phyloP scores from a whole-genome alignment of 2,329 filamentous ascomycete species.

The Dryadomyces quercivorus region DNA sequence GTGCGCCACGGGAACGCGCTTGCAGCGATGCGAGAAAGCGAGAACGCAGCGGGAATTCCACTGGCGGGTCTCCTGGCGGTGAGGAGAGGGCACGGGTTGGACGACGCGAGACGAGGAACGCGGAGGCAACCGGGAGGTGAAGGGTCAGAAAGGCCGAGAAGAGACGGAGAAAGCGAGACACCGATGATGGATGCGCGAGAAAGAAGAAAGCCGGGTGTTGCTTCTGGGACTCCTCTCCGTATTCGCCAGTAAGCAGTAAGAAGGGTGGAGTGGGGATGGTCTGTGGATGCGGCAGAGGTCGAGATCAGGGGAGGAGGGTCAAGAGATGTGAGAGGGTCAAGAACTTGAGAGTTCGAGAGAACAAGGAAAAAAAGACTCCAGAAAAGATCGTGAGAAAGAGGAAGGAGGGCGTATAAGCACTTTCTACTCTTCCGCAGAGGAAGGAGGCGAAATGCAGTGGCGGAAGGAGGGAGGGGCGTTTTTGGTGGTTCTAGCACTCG shows the following conservation, averaged over 20 bases:
- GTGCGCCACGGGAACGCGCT: background rate
- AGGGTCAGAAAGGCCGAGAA: background rate
- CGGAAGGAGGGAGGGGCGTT: background rate
- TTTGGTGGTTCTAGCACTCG: background rate
- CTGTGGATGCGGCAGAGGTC: background rate
- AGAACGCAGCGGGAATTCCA: background rate
- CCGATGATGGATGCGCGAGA: background rate
- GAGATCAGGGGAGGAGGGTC: background rate
- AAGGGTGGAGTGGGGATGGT: too few species aligned
- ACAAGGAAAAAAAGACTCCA: background rate
- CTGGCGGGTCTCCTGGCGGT: background rate
- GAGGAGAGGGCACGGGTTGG: background rate
- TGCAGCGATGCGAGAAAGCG: background rate
- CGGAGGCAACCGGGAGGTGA: too few species aligned
- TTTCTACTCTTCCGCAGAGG: background rate
- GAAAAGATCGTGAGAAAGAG: slow-evolving; percentile 1
- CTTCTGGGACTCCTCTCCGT: too few species aligned
- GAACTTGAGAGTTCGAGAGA: too few species aligned
- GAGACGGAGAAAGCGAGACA: background rate
- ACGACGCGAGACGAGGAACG: background rate
- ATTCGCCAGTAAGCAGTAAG: too few species aligned
- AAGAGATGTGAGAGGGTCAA: too few species aligned
- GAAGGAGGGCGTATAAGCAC: slow-evolving; percentile 1
- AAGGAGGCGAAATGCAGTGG: background rate
- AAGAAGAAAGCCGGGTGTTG: too few species aligned